Percentiles rank a stretch among this genome's conserved stretches.
phyloP scores from a whole-genome alignment of 768 basidiomycete species.

The Chalciporus chontae region DNA sequence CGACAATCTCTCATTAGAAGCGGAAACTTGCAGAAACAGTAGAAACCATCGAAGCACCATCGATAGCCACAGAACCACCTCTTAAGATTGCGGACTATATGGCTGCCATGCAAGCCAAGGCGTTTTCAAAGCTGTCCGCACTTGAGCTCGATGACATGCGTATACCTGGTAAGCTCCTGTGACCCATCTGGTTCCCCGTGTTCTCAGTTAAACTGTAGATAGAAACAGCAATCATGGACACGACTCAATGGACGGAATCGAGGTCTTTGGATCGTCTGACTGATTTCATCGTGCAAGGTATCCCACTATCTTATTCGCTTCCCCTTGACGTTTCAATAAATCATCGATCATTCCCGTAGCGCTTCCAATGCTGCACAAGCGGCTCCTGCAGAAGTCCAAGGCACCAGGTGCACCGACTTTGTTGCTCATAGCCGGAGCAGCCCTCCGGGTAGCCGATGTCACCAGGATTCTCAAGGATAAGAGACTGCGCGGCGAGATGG shows the following conservation, averaged over 20 bases:
- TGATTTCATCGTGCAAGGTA: conserved; percentile 76
- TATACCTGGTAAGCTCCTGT: conserved; percentile 64
- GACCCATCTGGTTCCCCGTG: conserved; percentile 13
- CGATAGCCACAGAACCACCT: conserved; percentile 57
- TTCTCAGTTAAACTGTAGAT: conserved; percentile 50
- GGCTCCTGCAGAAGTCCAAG: conserved; percentile 74
- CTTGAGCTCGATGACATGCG: conserved; percentile 79
- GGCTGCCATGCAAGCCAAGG: conserved; percentile 61
- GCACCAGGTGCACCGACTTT: conserved; percentile 82
- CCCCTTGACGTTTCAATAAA: neutral
- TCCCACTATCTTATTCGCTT: neutral
- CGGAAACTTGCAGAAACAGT: conserved; percentile 52
- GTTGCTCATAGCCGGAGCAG: conserved; percentile 82
- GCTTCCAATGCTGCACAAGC: conserved; percentile 62
- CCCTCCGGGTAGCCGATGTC: conserved; percentile 87
- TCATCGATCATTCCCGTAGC: conserved; percentile 35
- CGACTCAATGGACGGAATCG: conserved; percentile 65
- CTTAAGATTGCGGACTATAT: conserved; percentile 60
- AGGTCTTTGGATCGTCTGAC: conserved; percentile 68
- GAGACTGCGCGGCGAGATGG: conserved; percentile 71
- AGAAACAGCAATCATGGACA: conserved; percentile 76
- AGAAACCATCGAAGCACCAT: conserved; percentile 37
- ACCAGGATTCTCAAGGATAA: conserved; percentile 70
- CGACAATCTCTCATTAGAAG: conserved; percentile 42
- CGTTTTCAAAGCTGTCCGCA: conserved; percentile 61